Evolutionary conservation across 176 grass and related monocot species (phyloP).

Genomic region (Elymus sibiricus): DNA sequence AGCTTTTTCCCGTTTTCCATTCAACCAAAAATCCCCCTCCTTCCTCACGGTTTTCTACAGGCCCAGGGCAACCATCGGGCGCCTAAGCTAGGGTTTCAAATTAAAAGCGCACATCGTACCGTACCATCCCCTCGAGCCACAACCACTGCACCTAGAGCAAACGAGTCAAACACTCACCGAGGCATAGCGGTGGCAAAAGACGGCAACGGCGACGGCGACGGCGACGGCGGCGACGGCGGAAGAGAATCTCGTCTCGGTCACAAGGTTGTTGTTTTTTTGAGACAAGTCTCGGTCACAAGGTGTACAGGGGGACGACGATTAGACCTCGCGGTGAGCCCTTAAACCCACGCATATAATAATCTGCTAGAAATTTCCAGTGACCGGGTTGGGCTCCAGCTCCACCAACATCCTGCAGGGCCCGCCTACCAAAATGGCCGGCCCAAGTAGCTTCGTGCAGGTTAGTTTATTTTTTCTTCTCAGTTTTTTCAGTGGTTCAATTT

Average conservation of each 20-base stretch:
- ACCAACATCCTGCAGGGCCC: background rate
- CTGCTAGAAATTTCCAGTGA: constrained; percentile 17
- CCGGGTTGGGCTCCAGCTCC: background rate
- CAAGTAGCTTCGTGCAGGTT: too few relatives aligned
- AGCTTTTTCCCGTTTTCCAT: background rate
- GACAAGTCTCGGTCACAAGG: too few relatives aligned
- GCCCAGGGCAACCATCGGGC: background rate
- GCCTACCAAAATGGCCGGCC: too few relatives aligned
- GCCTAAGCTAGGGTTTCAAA: constrained; percentile 34
- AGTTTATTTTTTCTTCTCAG: too few relatives aligned
- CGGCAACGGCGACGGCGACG: background rate
- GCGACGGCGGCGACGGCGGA: background rate
- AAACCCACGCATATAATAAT: background rate
- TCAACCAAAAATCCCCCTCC: background rate
- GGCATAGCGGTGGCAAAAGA: constrained; percentile 27
- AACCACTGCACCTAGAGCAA: background rate
- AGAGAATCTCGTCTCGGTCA: constrained; percentile 5
- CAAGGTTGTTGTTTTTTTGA: too few relatives aligned
- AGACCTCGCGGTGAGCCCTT: background rate
- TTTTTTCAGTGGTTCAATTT: too few relatives aligned
- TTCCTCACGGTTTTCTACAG: background rate
- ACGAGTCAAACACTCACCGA: constrained; percentile 19
- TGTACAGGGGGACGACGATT: background rate
- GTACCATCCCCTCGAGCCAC: background rate
- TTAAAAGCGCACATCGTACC: background rate